phyloP scores from a whole-genome alignment of 176 grass and related monocot genomes.

The Lolium rigidum region DNA sequence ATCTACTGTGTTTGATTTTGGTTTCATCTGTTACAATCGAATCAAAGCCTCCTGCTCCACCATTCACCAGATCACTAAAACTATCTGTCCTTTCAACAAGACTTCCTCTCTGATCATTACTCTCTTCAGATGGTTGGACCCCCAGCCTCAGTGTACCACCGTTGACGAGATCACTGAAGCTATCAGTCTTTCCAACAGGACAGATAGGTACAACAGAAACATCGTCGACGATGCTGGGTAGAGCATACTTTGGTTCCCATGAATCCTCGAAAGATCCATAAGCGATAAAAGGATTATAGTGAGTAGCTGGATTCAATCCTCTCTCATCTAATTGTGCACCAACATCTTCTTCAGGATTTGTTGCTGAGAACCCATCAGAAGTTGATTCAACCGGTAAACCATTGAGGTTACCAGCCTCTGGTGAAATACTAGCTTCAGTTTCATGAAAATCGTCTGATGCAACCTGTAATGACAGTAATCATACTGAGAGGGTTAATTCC shows the following conservation, averaged over 20 bases:
- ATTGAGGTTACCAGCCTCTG: conserved; percentile 33
- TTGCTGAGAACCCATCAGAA: conserved; percentile 22
- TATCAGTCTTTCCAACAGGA: conserved; percentile 58
- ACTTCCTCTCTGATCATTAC: conserved; percentile 31
- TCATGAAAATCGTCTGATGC: conserved; percentile 32
- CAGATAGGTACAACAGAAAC: conserved; percentile 41
- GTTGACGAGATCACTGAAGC: conserved; percentile 63
- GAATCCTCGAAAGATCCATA: conserved; percentile 55
- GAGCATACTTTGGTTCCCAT: conserved; percentile 51
- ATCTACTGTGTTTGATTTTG: conserved; percentile 44
- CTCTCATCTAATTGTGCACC: conserved; percentile 18
- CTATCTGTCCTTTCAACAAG: conserved; percentile 53
- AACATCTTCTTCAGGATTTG: conserved; percentile 41
- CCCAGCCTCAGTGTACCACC: conserved; percentile 23
- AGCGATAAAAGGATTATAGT: conserved; percentile 63
- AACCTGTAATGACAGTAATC: conserved; percentile 49
- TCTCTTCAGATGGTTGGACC: conserved; percentile 38
- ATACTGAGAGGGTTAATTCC: neutral
- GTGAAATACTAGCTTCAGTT: conserved; percentile 38
- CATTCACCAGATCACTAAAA: conserved; percentile 54
- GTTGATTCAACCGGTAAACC: conserved; percentile 31
- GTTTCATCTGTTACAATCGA: conserved; percentile 38
- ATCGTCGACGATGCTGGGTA: conserved; percentile 34
- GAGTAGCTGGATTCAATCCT: conserved; percentile 50
- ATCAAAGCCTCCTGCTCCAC: conserved; percentile 27